These are phyloP conservation scores for Botrytis fragariae DNA, from an alignment of 2,329 filamentous ascomycete genomes.

Conservation along the genomic window DNA sequence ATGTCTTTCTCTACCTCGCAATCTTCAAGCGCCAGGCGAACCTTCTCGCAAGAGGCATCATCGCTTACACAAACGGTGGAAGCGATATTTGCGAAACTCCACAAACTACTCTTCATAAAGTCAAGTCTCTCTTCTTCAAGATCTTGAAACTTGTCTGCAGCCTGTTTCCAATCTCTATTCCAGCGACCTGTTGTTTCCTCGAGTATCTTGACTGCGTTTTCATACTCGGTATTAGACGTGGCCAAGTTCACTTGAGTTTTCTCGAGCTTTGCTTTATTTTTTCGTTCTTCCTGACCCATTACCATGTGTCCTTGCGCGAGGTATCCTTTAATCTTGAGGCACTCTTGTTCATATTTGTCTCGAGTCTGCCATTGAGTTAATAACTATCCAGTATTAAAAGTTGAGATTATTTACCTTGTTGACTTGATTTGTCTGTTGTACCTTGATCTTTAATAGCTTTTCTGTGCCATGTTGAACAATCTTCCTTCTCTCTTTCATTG, in stretches of 20 bases:
- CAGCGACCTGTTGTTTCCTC: constrained; percentile 94
- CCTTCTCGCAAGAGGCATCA: constrained; percentile 94
- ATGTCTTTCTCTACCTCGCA: constrained; percentile 99
- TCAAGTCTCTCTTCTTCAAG: constrained; percentile 95
- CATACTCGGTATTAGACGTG: constrained; percentile 88
- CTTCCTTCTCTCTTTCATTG: constrained; percentile 94
- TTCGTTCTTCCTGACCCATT: constrained; percentile 98
- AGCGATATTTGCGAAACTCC: constrained; percentile 96
- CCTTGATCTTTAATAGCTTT: constrained; percentile 88
- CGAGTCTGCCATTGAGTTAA: constrained; percentile 57
- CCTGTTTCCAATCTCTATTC: constrained; percentile 98
- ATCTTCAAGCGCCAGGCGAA: constrained; percentile 85
- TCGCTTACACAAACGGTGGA: constrained; percentile 98
- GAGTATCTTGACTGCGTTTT: constrained; percentile 84
- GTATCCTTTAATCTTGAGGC: constrained; percentile 96
- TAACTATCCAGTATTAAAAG: constrained; percentile 21
- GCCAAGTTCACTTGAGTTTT: constrained; percentile 97
- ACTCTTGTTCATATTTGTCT: constrained; percentile 96
- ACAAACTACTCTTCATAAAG: constrained; percentile 95
- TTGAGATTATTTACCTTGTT: constrained; percentile 68
- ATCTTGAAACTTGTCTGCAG: constrained; percentile 98
- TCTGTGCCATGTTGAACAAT: constrained; percentile 94
- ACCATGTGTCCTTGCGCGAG: constrained; percentile 99
- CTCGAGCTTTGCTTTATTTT: constrained; percentile 97
- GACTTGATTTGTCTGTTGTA: constrained; percentile 83